phyloP scores from a whole-genome alignment of 768 basidiomycete genomes.

The Brasilioporus rufonigricans region DNA sequence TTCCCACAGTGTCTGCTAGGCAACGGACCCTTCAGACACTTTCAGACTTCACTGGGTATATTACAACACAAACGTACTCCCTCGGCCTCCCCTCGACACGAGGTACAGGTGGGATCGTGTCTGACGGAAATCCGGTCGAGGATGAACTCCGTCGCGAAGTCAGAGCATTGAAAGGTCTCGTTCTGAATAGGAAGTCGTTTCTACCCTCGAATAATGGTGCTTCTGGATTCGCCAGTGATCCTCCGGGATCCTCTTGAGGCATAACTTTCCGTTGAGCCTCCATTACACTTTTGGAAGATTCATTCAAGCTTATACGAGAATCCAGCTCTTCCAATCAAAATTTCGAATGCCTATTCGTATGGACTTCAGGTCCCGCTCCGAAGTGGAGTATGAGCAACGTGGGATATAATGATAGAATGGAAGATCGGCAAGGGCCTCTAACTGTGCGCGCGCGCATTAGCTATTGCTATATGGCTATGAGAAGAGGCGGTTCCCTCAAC shows the following conservation, averaged over 20 bases:
- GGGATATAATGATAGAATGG: background rate
- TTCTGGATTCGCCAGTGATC: constrained; percentile 7
- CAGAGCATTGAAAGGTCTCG: constrained; percentile 73
- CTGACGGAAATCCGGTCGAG: constrained; percentile 33
- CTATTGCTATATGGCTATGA: background rate
- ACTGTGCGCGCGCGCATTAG: background rate
- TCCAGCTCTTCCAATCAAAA: background rate
- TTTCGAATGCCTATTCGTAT: background rate
- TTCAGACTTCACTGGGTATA: constrained; percentile 74
- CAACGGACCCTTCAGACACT: constrained; percentile 66
- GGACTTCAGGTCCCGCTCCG: background rate
- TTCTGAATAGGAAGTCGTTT: constrained; percentile 62
- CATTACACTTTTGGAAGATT: background rate
- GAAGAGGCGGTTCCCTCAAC: background rate
- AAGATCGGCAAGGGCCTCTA: background rate
- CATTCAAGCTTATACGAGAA: background rate
- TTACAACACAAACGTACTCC: constrained; percentile 69
- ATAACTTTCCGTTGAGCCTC: background rate
- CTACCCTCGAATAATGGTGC: constrained; percentile 1
- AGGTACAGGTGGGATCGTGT: constrained; percentile 12
- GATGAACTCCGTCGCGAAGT: constrained; percentile 76
- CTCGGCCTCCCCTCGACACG: constrained; percentile 19
- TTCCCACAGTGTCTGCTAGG: constrained; percentile 34
- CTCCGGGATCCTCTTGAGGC: background rate
- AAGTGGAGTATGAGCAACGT: background rate